Percentiles rank a stretch among this genome's conserved stretches.
Conservation (phyloP, 768 basidiomycete genomes). For the Boletus coccyginus region DNA sequence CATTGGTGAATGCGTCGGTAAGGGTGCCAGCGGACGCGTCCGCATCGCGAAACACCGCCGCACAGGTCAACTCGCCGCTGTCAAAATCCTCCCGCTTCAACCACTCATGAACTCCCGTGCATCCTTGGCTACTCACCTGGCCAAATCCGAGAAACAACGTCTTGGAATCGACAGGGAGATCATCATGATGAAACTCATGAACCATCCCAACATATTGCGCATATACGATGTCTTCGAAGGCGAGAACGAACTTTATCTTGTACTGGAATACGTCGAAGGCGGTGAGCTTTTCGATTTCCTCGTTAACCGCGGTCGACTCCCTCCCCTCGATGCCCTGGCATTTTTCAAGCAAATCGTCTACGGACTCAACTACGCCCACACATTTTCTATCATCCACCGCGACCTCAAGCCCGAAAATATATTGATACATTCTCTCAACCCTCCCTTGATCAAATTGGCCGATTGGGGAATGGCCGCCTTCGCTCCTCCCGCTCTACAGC, state of each 20-base stretch:
- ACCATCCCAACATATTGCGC: constrained; percentile 94
- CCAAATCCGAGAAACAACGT: constrained; percentile 76
- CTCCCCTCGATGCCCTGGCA: constrained; percentile 75
- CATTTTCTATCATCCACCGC: constrained; percentile 96
- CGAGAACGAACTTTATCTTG: constrained; percentile 84
- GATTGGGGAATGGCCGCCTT: constrained; percentile 99
- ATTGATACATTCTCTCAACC: constrained; percentile 77
- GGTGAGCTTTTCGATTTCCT: constrained; percentile 97
- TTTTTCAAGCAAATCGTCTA: constrained; percentile 97
- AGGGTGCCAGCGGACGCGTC: constrained; percentile 92
- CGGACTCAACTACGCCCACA: constrained; percentile 94
- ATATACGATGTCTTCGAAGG: constrained; percentile 97
- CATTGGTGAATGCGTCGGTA: constrained; percentile 90
- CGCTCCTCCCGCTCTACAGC: constrained; percentile 76
- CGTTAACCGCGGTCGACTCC: constrained; percentile 82
- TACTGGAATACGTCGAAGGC: constrained; percentile 93
- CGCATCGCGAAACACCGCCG: constrained; percentile 85
- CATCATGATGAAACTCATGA: constrained; percentile 99
- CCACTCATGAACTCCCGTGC: constrained; percentile 71
- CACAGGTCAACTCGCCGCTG: constrained; percentile 89
- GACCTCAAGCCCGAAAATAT: constrained; percentile 99
- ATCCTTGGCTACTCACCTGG: constrained; percentile 61
- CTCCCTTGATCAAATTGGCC: constrained; percentile 89
- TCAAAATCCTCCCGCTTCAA: constrained; percentile 91
- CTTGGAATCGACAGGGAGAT: constrained; percentile 93